Percentiles rank a stretch among this genome's conserved stretches.
These are phyloP conservation scores for Saccharomyces mikatae DNA, from an alignment of 805 yeast species.

Conservation along the genomic window DNA sequence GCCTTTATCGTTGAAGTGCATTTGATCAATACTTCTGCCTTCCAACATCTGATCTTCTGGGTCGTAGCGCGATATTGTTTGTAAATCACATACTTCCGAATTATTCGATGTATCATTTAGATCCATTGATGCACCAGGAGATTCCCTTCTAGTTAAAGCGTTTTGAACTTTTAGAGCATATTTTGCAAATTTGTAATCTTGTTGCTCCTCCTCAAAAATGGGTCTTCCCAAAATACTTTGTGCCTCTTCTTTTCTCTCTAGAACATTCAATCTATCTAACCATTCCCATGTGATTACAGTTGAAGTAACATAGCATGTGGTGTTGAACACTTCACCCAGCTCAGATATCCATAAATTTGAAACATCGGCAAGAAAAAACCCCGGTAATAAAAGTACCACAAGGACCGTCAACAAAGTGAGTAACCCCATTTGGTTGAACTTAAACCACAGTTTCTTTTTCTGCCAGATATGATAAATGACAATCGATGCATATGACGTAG, in stretches of 20 bases:
- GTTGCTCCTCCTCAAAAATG: conserved; percentile 58
- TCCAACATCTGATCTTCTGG: neutral
- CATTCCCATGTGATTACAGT: conserved; percentile 82
- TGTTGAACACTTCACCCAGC: conserved; percentile 63
- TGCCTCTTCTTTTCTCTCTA: conserved; percentile 53
- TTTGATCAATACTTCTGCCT: conserved; percentile 13
- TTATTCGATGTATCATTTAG: neutral
- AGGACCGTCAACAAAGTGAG: conserved; percentile 50
- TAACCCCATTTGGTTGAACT: conserved; percentile 38
- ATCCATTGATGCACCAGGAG: conserved; percentile 3
- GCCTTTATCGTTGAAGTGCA: conserved; percentile 10
- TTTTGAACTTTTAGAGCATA: conserved; percentile 24
- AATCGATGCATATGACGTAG: conserved; percentile 59
- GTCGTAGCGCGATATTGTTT: neutral
- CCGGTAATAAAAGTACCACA: conserved; percentile 52
- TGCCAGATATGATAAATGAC: conserved; percentile 47
- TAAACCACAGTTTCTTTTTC: conserved; percentile 44
- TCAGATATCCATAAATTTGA: conserved; percentile 69
- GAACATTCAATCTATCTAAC: conserved; percentile 55
- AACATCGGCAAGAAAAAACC: conserved; percentile 68
- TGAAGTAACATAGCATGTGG: conserved; percentile 61
- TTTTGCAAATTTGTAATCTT: conserved; percentile 23
- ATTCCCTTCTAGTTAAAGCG: conserved; percentile 15
- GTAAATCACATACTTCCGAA: neutral
- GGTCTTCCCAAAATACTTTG: conserved; percentile 70